Evolutionary conservation across 1,139 yeast species (phyloP), one percentile per base, ranked within the genome.

Genomic region (Hyphopichia burtonii): DNA sequence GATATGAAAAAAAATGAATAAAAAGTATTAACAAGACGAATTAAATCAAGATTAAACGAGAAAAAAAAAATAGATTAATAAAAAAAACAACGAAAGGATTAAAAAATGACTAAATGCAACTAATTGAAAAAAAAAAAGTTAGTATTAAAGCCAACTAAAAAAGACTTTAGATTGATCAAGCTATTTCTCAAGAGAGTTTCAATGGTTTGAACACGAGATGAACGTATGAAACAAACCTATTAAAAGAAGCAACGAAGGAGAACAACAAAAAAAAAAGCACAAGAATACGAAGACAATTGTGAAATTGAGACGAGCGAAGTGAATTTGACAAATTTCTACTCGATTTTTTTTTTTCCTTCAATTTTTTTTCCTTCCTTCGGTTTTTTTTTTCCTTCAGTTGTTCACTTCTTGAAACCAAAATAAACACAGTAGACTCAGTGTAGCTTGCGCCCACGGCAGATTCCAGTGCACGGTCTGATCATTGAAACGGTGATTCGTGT

Each of bases 41-140:
- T 28, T 28, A 27, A 27, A 27, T 10, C 14, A 11, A 27, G 4
- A 11, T n/a, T n/a, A 11, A 27, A 11, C 14, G 14, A 28, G 9
- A n/a, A 14, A 28, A 28, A n/a, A 28, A 15, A 28, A 5, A 28
- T 8, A 3, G 14, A 28, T 5, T 10, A 15, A 28, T n/a, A 7
- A 28, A 28, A 28, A 28, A 28, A 15, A 14, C 6, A 5, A n/a
- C 4, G n/a, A 6, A 14, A 14, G 31, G 31, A 28, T 28, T 28
- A 28, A 28, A 28, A 14, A 25, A 15, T 14, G 18, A n/a, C 32
- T 11, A 31, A 16, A 36, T 36, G 38, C 38, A 36, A 36, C 38
- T 36, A 28, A 12, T 19, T 3, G 12, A 25, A 8, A 11, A 25
- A 25, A 22, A 12, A 25, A 28, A 17, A 16, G 38, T 36, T 36